These are phyloP conservation scores for Cryphonectria naterciae DNA, from an alignment of 2,329 filamentous ascomycete genomes.

Conservation along the genomic window DNA sequence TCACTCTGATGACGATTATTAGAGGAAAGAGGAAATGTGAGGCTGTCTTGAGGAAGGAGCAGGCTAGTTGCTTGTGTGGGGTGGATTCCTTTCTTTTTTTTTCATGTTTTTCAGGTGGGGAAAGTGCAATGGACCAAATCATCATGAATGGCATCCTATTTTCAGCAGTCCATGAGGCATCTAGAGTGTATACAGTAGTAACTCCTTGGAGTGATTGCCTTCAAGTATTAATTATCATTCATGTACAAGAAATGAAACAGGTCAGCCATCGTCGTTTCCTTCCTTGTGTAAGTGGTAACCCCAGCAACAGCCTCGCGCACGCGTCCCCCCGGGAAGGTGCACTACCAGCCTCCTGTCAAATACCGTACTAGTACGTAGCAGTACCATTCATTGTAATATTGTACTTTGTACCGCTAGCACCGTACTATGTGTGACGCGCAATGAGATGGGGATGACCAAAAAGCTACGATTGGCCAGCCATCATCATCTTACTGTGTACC, in stretches of 20 bases:
- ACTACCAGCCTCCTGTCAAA: not conserved
- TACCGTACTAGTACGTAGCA: not conserved
- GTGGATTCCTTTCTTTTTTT: not conserved
- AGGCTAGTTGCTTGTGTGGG: not conserved
- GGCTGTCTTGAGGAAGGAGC: not conserved
- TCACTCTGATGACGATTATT: not conserved
- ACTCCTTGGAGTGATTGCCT: not conserved
- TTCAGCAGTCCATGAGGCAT: not conserved
- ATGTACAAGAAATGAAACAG: not conserved
- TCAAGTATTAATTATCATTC: not conserved
- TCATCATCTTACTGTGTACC: not conserved
- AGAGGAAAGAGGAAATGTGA: not conserved
- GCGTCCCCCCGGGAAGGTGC: not conserved
- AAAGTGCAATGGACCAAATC: not conserved
- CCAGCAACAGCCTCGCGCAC: constrained; percentile 2
- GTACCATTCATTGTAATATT: too few species aligned
- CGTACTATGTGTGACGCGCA: not conserved
- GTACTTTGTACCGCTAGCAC: not conserved
- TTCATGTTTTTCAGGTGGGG: not conserved
- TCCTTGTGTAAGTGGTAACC: constrained; percentile 3
- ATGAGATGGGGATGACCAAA: not conserved
- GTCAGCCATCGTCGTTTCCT: not conserved
- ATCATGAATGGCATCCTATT: not conserved
- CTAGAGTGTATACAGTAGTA: not conserved
- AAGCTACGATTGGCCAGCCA: not conserved